A percentile compares a stretch with the other conserved stretches of the same genome.
Conservation (phyloP, 2,329 filamentous ascomycete species). For the Diaporthe helianthi region DNA sequence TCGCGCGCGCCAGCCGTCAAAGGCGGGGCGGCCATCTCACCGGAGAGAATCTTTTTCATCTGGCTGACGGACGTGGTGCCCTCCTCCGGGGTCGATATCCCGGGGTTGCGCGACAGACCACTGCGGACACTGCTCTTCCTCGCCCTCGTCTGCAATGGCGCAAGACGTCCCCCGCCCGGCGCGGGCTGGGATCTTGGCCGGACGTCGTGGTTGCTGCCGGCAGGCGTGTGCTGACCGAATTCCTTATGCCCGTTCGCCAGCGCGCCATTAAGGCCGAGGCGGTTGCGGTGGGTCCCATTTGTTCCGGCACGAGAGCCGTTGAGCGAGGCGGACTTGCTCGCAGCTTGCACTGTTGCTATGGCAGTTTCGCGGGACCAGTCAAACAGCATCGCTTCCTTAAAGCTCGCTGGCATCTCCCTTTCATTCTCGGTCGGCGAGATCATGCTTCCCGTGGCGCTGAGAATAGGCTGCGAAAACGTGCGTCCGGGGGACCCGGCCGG, state of each 20-base stretch:
- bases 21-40: slow-evolving; percentile 50
- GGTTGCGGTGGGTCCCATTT: slow-evolving; percentile 58
- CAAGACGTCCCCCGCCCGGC: slow-evolving; percentile 39
- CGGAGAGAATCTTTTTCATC: slow-evolving; percentile 66
- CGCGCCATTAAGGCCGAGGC: slow-evolving; percentile 65
- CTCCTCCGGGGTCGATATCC: slow-evolving; percentile 41
- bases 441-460: slow-evolving; percentile 56
- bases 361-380: slow-evolving; percentile 83
- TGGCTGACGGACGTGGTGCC: slow-evolving; percentile 67
- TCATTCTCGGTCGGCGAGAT: slow-evolving; percentile 48
- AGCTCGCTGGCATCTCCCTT: slow-evolving; percentile 67
- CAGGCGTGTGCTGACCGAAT: slow-evolving; percentile 50
- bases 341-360: slow-evolving; percentile 71
- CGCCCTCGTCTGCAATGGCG: slow-evolving; percentile 48
- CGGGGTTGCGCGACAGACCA: slow-evolving; percentile 54
- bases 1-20: slow-evolving; percentile 56
- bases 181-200: slow-evolving; percentile 56
- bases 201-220: slow-evolving; percentile 58
- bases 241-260: slow-evolving; percentile 45
- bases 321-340: slow-evolving; percentile 75
- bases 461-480: slow-evolving; percentile 66
- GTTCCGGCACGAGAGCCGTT: slow-evolving; percentile 76
- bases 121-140: slow-evolving; percentile 64
- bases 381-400: slow-evolving; percentile 77
- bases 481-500: slow-evolving; percentile 74